These are phyloP conservation scores for Trapa incisa DNA, from an alignment of 345 rosid genomes.

Conservation along the genomic window DNA sequence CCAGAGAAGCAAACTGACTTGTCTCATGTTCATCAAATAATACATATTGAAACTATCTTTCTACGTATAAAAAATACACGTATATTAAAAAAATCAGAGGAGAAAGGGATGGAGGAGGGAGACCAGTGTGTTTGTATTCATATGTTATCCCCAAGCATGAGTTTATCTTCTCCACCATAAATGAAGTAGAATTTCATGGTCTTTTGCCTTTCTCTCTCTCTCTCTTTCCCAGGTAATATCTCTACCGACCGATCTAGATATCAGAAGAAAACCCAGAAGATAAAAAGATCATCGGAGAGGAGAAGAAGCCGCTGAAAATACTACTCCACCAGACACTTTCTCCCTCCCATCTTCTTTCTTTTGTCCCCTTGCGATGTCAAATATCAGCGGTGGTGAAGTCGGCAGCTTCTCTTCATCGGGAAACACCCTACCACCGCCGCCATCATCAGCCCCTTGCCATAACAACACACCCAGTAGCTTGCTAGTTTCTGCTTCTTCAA, in stretches of 20 bases:
- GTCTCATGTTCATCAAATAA: no score
- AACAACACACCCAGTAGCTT: not conserved
- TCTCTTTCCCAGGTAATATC: not conserved
- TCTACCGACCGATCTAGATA: not conserved
- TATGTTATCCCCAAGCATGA: not conserved
- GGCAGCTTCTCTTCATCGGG: conserved; percentile 6
- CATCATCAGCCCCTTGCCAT: not conserved
- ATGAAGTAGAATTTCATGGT: conserved; percentile 5
- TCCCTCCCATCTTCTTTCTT: not conserved
- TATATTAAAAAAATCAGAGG: no score
- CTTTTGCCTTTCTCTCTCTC: conserved; percentile 5
- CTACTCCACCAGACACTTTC: not conserved
- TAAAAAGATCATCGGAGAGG: not conserved
- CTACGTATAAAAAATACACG: no score
- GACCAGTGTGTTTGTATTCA: conserved; percentile 2
- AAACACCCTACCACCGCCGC: not conserved
- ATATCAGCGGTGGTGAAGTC: conserved; percentile 9
- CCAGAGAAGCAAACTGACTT: no score
- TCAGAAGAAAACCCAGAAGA: not conserved
- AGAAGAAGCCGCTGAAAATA: not conserved
- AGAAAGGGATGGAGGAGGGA: not conserved
- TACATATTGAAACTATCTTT: no score
- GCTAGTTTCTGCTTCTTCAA: conserved; percentile 2
- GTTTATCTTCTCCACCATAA: conserved; percentile 3
- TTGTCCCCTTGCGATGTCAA: conserved; percentile 9